Evolutionary conservation across 2,329 filamentous ascomycete genomes (phyloP), one percentile per base, ranked within the genome.

Genomic region (Daldinia eschscholtzii): DNA sequence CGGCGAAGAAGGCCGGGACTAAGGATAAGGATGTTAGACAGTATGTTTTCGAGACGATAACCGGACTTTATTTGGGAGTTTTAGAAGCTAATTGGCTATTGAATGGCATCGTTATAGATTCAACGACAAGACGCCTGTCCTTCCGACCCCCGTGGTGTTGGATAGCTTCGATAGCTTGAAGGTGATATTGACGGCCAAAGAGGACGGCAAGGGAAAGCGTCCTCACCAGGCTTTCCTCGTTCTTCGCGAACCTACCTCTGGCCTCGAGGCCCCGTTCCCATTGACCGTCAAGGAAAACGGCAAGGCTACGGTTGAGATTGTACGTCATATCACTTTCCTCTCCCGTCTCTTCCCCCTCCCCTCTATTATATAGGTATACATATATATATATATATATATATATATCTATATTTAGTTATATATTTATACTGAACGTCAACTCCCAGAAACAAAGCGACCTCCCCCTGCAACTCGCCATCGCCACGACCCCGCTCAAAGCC

Each of bases 141-240:
- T 94, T 70, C 82, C 88, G 59, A 88, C 88, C 57, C 81, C 90
- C 12, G 79, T 98, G 46, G 80, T 85, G 10, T 84, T 98, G 70
- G 88, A 89, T 70, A 81, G 86, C 61, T 80, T 87, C 61, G 94
- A 97, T 78, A 89, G 89, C 46, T 84, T 98, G 77, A 97, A 96
- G 84, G 83, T 99, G 73, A 82, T 89, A 73, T 83, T 99, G 76
- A 97, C 93, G 37, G 87, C 93, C 7, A 91, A 92, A 79, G 93
- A 97, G 77, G 90, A 88, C 78, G 89, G 90, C 81, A 91, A 89
- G 74, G 87, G 88, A 53, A 95, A 94, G 85, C 89, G 92, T 72
- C 93, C 96, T 74, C 96, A 99, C 81, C 96, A 99, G 82, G 94
- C 94, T 5, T 98, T 98, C 84, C 86, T 99, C 61, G 86, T 96